Evolutionary conservation across 2,329 filamentous ascomycete genomes (phyloP).

Genomic region (Fusarium armeniacum): DNA sequence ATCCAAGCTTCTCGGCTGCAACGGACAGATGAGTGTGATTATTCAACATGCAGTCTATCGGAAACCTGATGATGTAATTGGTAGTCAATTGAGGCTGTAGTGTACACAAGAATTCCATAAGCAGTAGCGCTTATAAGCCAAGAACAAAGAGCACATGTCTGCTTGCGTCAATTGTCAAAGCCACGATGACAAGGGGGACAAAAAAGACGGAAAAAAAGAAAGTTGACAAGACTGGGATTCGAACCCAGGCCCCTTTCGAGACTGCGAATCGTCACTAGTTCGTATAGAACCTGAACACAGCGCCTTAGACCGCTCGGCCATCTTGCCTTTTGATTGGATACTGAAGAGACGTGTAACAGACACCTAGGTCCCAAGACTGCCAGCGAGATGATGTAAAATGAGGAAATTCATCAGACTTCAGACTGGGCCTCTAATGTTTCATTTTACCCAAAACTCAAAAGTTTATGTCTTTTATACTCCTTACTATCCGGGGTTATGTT

Average conservation of each 20-base stretch:
- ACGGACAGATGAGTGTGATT: neutral
- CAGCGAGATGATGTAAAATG: rapidly evolving
- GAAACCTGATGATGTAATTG: neutral
- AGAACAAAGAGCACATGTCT: neutral
- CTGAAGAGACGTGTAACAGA: rapidly evolving
- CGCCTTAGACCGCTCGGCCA: constrained; percentile 39
- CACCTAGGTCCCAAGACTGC: neutral
- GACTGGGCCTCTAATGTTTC: neutral
- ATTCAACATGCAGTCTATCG: neutral
- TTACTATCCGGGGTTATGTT: neutral
- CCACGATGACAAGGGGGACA: neutral
- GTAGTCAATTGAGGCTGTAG: neutral
- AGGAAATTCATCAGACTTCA: neutral
- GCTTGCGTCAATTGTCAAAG: constrained; percentile 2
- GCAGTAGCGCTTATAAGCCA: constrained; percentile 9
- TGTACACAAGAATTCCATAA: neutral
- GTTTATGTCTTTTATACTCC: neutral
- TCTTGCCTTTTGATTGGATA: constrained; percentile 33
- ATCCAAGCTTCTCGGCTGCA: no score
- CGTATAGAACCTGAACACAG: constrained; percentile 33
- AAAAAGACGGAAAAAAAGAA: constrained; percentile 5
- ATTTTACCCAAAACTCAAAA: no score
- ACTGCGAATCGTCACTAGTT: constrained; percentile 36
- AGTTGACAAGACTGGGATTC: constrained; percentile 36
- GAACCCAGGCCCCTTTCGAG: constrained; percentile 38